These are phyloP conservation scores for Cucurbita argyrosperma DNA, from an alignment of 306 rosid genomes.

Conservation along the genomic window DNA sequence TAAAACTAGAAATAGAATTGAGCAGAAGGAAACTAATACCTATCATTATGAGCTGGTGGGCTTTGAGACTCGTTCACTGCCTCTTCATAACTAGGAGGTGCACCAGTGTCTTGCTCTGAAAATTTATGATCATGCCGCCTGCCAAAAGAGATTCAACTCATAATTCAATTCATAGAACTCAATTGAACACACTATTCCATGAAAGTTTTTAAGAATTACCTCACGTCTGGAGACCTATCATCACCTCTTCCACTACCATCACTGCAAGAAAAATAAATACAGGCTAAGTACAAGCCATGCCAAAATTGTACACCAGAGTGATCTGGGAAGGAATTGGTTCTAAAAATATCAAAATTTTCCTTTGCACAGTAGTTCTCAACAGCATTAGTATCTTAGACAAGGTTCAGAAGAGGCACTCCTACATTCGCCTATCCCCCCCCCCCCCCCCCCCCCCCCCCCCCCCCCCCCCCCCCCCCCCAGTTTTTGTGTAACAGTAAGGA, in stretches of 20 bases:
- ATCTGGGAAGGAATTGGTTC: not conserved
- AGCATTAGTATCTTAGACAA: not conserved
- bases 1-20: not conserved
- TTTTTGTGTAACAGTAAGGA: not conserved
- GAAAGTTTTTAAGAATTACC: slow-evolving; percentile 23
- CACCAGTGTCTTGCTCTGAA: slow-evolving; percentile 65
- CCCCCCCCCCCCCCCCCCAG: not conserved
- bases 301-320: not conserved
- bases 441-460: not conserved
- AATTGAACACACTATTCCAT: not conserved
- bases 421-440: not conserved
- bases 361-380: not conserved
- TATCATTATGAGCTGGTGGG: slow-evolving; percentile 51
- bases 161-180: not conserved
- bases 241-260: slow-evolving; percentile 66
- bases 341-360: not conserved
- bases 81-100: slow-evolving; percentile 92
- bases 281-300: not conserved
- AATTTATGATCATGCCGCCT: slow-evolving; percentile 52
- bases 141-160: slow-evolving; percentile 9
- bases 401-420: not conserved
- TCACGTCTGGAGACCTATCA: slow-evolving; percentile 66
- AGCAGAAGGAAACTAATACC: slow-evolving; percentile 24
- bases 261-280: slow-evolving; percentile 13
- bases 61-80: slow-evolving; percentile 67